Evolutionary conservation across 768 basidiomycete genomes (phyloP), one percentile per base, ranked within the genome.

Genomic region (Panaeolus papilionaceus): DNA sequence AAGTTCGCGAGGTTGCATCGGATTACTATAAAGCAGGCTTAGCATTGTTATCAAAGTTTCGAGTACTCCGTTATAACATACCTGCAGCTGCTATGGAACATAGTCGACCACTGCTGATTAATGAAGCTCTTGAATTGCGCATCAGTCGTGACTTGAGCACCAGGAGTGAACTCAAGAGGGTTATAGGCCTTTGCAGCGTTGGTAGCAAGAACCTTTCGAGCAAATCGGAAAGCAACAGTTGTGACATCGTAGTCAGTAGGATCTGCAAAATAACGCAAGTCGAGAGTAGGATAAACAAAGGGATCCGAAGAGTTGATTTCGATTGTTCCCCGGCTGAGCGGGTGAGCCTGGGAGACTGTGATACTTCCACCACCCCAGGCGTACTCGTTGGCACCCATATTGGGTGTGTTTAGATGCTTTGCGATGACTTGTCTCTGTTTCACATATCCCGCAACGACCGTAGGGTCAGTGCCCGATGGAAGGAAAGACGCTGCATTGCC

Each of bases 11-110:
- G 66, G 58, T 38, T 42, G 49, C 66, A 66, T 66, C 12, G 66
- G 51, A 33, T 40, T 40, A 49, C 47, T 11, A 10, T 49, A n/a
- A 14, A 18, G 1, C 0, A 23, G 2, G 7, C 20, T 26, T 7
- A 8, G 20, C 2, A 49, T n/a, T 26, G 2, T 23, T 9, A 3
- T 20, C 3, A 8, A 4, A 2, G 16, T 18, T 42, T 33, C 18
- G 20, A 7, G 20, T 33, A 49, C 8, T 4, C 3, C 0, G 20
- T 18, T 6, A 23, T 23, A 23, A 5, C 71, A 28, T 74, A 74
- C 20, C 71, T 75, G 37, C 73, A 75, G 4, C 70, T 69, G 10
- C 89, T 89, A 74, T 92, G 91, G 77, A 78, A 88, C 78, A 90
- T 86, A 7, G 87, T 88, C 4, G 80, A 77, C n/a, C 82, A 80